A percentile compares a stretch with the other conserved stretches of the same genome.
These are phyloP conservation scores for Aspergillus arachidicola DNA, from an alignment of 2,329 filamentous ascomycete genomes.

Conservation along the genomic window DNA sequence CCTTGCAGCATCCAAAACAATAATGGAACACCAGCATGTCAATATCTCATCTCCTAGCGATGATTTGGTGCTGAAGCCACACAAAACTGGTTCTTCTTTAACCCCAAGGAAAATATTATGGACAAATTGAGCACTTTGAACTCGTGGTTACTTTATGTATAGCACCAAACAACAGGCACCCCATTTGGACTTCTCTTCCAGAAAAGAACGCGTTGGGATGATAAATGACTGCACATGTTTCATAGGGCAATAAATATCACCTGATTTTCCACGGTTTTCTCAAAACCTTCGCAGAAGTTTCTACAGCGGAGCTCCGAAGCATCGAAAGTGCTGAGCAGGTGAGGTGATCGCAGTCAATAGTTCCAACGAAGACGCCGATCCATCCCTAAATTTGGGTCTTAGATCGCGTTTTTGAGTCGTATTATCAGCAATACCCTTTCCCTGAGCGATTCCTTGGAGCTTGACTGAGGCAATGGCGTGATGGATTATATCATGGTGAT, in stretches of 20 bases:
- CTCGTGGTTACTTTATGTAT: background rate
- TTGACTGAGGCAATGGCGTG: background rate
- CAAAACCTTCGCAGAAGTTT: background rate
- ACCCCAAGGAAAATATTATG: too few species aligned
- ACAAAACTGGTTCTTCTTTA: too few species aligned
- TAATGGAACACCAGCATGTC: too few species aligned
- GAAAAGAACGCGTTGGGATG: background rate
- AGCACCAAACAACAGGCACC: background rate
- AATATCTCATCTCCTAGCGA: too few species aligned
- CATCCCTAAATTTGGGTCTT: background rate
- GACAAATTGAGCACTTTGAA: too few species aligned
- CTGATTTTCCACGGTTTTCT: background rate
- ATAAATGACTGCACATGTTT: background rate
- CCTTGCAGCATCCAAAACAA: too few species aligned
- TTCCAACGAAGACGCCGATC: background rate
- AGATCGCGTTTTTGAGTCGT: background rate
- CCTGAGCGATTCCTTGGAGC: background rate
- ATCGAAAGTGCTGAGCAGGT: background rate
- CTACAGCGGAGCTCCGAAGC: background rate
- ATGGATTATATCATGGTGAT: background rate
- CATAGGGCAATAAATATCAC: background rate
- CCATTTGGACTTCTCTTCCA: background rate
- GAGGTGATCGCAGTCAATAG: background rate
- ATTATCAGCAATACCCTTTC: background rate
- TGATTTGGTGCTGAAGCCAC: too few species aligned